Conservation (phyloP, 1,139 yeast genomes). For the Magnusiomyces magnusii region DNA sequence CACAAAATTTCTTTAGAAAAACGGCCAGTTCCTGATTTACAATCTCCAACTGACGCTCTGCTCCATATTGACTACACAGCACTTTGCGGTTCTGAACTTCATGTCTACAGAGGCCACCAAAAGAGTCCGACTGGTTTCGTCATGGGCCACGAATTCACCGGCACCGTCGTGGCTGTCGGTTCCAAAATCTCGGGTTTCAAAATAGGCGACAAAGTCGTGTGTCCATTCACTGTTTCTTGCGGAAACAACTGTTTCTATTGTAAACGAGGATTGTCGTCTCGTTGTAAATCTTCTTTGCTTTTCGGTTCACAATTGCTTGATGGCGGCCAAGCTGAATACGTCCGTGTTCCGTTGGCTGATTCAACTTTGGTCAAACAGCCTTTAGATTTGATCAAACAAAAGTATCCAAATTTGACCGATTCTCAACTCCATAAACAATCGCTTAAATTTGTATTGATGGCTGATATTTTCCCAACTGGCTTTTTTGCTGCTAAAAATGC, state of each 20-base stretch:
- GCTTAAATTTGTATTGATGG: conserved; percentile 47
- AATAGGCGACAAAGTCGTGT: conserved; percentile 70
- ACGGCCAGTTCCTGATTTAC: conserved; percentile 41
- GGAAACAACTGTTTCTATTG: conserved; percentile 50
- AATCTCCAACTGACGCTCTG: conserved; percentile 42
- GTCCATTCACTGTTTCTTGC: conserved; percentile 50
- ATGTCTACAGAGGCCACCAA: conserved; percentile 51
- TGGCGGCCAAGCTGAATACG: conserved; percentile 57
- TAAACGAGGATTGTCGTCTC: conserved; percentile 44
- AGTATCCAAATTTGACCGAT: conserved; percentile 21
- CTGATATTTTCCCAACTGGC: conserved; percentile 62
- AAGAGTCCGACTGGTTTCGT: conserved; percentile 48
- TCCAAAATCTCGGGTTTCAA: conserved; percentile 49
- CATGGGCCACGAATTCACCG: conserved; percentile 72
- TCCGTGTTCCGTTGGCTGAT: conserved; percentile 50
- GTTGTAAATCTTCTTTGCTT: conserved; percentile 45
- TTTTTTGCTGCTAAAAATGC: conserved; percentile 50
- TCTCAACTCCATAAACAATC: conserved; percentile 29
- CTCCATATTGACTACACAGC: conserved; percentile 49
- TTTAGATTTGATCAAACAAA: conserved; percentile 21
- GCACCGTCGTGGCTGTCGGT: conserved; percentile 62
- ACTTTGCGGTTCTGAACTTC: conserved; percentile 56
- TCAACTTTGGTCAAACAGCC: conserved; percentile 42
- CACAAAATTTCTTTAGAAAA: conserved; percentile 39
- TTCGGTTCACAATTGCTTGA: conserved; percentile 49